Evolutionary conservation across 495 filamentous ascomycete species (phyloP), one percentile per base, ranked within the genome.

Genomic region (Xylaria flabelliformis): DNA sequence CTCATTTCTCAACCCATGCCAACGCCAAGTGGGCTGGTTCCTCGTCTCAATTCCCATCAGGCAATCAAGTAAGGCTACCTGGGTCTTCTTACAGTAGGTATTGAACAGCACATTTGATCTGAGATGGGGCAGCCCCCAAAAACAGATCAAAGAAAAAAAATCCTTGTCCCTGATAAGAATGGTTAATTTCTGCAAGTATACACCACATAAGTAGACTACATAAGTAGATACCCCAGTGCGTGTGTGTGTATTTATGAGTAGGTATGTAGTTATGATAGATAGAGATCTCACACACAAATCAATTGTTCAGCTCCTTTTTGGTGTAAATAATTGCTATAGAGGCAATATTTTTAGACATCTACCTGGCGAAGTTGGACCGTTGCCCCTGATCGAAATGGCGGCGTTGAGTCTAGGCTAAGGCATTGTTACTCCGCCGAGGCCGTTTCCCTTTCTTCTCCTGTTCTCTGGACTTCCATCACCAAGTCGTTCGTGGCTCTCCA

Each of bases 391-490:
- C 44, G 42, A 65, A 65, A 50, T 3, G 42, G 62, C 62, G 44
- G 63, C 29, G 46, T 46, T 53, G 64, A 51, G 41, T 48, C 61
- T 44, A 12, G 24, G 39, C n/a, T 44, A 21, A 66, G 64, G 44
- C 44, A 67, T 41, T 55, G 50, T 41, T 53, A 56, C 32, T 46
- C 39, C 6, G 39, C 66, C 26, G 44, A 53, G 44, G 2, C 44
- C 46, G 15, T 39, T 39, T 51, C 15, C 39, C 21, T 17, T 67
- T 55, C 44, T 17, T 44, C 39, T 42, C 39, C 61, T 64, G 68
- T 79, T 79, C 75, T 75, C 69, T 77, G 48, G 75, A 77, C 77
- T 78, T 77, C 75, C 74, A 73, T 69, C 58, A 36, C 64, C 19
- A 56, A 72, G 1, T 73, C 73, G 70, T 51, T 71, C 58, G 53